Evolutionary conservation across 2,329 filamentous ascomycete species (phyloP).

Genomic region (Waltergamsia citrina): DNA sequence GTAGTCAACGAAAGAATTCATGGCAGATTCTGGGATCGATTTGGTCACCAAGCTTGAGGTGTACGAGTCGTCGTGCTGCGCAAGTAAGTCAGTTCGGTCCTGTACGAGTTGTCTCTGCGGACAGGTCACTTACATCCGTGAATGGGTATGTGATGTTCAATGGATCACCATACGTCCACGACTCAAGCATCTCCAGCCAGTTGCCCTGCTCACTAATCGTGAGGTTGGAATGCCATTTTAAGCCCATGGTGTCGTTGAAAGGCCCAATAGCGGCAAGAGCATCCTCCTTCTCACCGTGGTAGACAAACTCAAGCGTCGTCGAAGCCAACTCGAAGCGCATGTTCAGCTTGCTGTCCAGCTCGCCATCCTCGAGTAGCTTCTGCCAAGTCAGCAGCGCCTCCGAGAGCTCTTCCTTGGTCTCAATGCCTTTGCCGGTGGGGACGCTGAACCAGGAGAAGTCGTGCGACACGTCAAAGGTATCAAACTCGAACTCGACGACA

Average conservation of each 20-base stretch:
- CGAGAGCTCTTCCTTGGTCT: neutral
- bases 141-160: slow-evolving; percentile 5
- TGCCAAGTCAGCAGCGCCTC: slow-evolving; percentile 6
- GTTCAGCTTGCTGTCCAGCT: slow-evolving; percentile 8
- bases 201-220: slow-evolving; percentile 2
- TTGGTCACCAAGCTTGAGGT: slow-evolving; percentile 10
- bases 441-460: slow-evolving; percentile 2
- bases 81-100: neutral
- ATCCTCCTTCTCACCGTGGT: slow-evolving; percentile 7
- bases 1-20: slow-evolving; percentile 6
- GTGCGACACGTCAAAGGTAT: slow-evolving; percentile 18
- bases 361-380: slow-evolving; percentile 6
- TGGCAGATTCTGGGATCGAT: slow-evolving; percentile 5
- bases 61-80: slow-evolving; percentile 9
- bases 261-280: slow-evolving; percentile 4
- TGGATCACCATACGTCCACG: slow-evolving; percentile 3
- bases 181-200: slow-evolving; percentile 8
- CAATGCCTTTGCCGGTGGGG: neutral
- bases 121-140: slow-evolving; percentile 5
- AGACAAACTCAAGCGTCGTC: slow-evolving; percentile 7
- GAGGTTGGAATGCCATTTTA: slow-evolving; percentile 2
- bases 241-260: slow-evolving; percentile 2
- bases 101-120: slow-evolving; percentile 3
- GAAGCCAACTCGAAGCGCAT: slow-evolving; percentile 6
- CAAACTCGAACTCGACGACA: slow-evolving; percentile 25